A percentile compares a stretch with the other conserved stretches of the same genome.
Conservation (phyloP, 768 basidiomycete species). For the Hygrophorus pudorinus region DNA sequence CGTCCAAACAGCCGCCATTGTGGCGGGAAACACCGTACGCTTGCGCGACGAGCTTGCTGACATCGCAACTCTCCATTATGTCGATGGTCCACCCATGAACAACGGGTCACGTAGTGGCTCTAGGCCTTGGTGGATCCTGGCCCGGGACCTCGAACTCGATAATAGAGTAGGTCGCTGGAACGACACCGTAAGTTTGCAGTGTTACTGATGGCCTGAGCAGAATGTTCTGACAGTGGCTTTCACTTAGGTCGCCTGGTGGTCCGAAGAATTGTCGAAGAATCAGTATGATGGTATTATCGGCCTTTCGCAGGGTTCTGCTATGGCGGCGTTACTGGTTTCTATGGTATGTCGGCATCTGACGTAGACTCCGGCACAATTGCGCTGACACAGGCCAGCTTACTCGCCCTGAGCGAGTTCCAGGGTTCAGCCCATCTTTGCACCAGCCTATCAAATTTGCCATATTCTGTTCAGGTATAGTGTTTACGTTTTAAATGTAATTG, state of each 20-base stretch:
- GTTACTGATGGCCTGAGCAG: slow-evolving; percentile 2
- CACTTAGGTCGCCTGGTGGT: slow-evolving; percentile 15
- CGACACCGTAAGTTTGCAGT: background rate
- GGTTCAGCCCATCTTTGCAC: slow-evolving; percentile 8
- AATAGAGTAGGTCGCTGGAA: background rate
- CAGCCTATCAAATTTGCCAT: slow-evolving; percentile 16
- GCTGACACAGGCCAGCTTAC: slow-evolving; percentile 6
- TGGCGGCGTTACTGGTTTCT: slow-evolving; percentile 14
- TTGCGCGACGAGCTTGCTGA: slow-evolving; percentile 11
- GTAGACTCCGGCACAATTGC: background rate
- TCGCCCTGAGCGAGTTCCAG: slow-evolving; percentile 13
- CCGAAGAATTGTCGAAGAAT: slow-evolving; percentile 12
- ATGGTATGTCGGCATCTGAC: slow-evolving; percentile 13
- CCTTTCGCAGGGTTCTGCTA: slow-evolving; percentile 15
- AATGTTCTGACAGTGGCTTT: slow-evolving; percentile 5
- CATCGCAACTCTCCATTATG: slow-evolving; percentile 13
- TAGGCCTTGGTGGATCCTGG: slow-evolving; percentile 14
- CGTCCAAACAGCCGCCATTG: slow-evolving; percentile 12
- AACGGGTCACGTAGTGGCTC: background rate
- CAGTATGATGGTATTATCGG: slow-evolving; percentile 16
- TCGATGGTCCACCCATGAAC: slow-evolving; percentile 10
- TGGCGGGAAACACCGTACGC: slow-evolving; percentile 10
- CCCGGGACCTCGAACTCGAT: slow-evolving; percentile 7
- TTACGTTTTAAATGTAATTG: background rate
- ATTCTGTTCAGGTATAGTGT: slow-evolving; percentile 12